These are phyloP conservation scores for Heterotrichella gracilis DNA, from an alignment of 352 stramenopile species.

Conservation along the genomic window DNA sequence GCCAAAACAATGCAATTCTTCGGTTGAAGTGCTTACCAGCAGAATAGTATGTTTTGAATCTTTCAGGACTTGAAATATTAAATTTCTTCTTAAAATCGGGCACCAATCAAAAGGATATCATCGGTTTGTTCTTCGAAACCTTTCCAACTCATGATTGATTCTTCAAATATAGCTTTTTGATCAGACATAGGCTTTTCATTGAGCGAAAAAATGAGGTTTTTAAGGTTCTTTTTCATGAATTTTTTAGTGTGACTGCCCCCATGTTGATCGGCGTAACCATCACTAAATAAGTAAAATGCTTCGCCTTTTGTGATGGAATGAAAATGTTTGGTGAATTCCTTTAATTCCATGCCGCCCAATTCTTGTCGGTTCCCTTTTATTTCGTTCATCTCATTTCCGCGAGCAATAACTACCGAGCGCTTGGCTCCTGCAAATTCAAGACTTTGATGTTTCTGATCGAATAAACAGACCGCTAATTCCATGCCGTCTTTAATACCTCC, in stretches of 20 bases:
- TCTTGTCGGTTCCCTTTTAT: too few species aligned
- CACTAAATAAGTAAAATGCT: neutral
- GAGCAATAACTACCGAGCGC: too few species aligned
- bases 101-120: neutral
- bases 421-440: neutral
- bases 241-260: neutral
- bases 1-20: too few species aligned
- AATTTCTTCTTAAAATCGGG: too few species aligned
- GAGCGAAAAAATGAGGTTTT: neutral
- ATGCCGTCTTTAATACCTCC: neutral
- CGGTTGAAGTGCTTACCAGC: too few species aligned
- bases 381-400: too few species aligned
- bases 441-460: neutral
- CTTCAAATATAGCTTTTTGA: neutral
- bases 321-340: too few species aligned
- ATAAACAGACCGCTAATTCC: neutral
- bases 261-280: neutral
- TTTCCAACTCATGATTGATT: neutral
- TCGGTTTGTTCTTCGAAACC: neutral
- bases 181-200: neutral
- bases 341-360: too few species aligned
- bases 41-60: neutral
- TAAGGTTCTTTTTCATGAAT: neutral
- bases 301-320: too few species aligned
- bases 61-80: too few species aligned